Evolutionary conservation across 805 yeast species (phyloP), one percentile per base, ranked within the genome.

Genomic region (Naumovozyma dairenensis): DNA sequence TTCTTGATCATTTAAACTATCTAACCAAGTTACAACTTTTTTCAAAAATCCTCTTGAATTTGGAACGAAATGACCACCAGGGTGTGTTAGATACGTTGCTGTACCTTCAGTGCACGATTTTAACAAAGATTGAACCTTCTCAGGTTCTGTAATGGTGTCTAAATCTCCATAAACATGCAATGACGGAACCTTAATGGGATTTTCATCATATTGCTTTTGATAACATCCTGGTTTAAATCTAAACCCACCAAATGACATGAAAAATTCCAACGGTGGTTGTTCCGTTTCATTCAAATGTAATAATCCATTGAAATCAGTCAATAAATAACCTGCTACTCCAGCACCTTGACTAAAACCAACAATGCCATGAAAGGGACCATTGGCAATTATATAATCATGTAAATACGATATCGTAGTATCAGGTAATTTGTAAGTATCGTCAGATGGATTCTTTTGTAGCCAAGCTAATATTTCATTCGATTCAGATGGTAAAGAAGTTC

Each of bases 11-110:
- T n/a, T n/a, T n/a, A 29, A 9, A 15, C n/a, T 40, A 21, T 32
- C 21, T 8, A 65, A 44, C 70, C 69, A 65, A 3, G 45, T 40
- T 1, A 46, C 26, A 2, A 62, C 58, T 34, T 62, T 59, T 21
- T 45, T 43, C 4, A 60, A 50, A 36, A 62, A 62, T 1, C 54
- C 58, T 39, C 77, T 80, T 4, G 85, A 74, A 49, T 83, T 85
- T 10, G 98, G 98, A 24, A 89, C 94, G 51, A 78, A 92, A 53
- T 92, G 98, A 1, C 97, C 97, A 32, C 98, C 98, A 3, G 94
- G 87, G 54, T 92, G 98, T 42, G 71, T 78, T 35, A 86, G 40
- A 26, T 67, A 37, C 0, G 65, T 67, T 17, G 82, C 59, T 12
- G 60, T 57, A 1, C 48, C 55, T 4, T 59, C 65, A 19, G 57